A percentile compares a stretch with the other conserved stretches of the same genome.
Evolutionary conservation across 2,329 filamentous ascomycete species (phyloP).

Genomic region (Phaeosphaeriaceae sp.): DNA sequence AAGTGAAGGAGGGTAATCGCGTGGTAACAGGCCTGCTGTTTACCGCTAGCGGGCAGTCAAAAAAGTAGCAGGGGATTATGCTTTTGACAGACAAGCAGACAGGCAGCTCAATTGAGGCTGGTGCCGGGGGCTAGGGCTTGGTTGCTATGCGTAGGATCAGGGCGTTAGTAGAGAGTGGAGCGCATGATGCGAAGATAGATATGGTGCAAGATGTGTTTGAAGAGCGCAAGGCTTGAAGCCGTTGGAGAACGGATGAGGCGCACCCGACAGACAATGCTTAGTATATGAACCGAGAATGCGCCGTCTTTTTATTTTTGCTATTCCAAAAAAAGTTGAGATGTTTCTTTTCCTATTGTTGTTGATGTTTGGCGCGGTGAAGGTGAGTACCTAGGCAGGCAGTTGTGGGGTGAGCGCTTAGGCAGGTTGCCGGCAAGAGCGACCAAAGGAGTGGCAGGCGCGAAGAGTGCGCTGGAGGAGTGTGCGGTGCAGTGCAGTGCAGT

Average conservation of each 20-base stretch:
- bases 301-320: conserved; percentile 1
- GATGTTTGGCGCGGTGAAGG: conserved; percentile 20
- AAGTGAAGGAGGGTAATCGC: conserved; percentile 17
- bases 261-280: conserved; percentile 16
- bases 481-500: too few species aligned
- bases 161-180: conserved; percentile 29
- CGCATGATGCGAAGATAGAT: conserved; percentile 37
- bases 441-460: conserved; percentile 35
- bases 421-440: too few species aligned
- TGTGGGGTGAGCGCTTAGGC: conserved; percentile 11
- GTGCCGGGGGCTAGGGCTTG: conserved; percentile 16
- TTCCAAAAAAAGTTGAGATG: background rate
- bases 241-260: conserved; percentile 29
- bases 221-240: conserved; percentile 33
- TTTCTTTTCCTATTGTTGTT: conserved; percentile 15
- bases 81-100: conserved; percentile 25
- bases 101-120: conserved; percentile 15
- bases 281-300: conserved; percentile 22
- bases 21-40: conserved; percentile 49
- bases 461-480: conserved; percentile 10
- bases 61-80: conserved; percentile 36
- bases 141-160: conserved; percentile 16
- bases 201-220: conserved; percentile 42
- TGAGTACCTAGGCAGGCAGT: too few species aligned
- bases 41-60: conserved; percentile 39